Percentiles rank a stretch among this genome's conserved stretches.
Evolutionary conservation across 148 eudicot species (phyloP).

Genomic region (Arctostaphylos glauca): DNA sequence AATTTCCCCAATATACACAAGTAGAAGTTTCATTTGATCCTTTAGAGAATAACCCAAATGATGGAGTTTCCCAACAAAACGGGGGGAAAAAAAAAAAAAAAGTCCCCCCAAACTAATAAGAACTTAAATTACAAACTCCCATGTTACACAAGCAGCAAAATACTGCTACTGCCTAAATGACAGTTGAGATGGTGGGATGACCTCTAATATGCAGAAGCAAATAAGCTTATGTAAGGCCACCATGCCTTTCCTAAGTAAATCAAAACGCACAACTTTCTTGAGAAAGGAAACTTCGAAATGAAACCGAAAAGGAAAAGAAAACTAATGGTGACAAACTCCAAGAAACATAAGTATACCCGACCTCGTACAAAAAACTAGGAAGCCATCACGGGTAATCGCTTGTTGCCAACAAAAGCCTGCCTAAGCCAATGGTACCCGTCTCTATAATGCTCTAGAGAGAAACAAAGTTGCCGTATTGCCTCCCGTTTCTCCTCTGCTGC

Average conservation of each 20-base stretch:
- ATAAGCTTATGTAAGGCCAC: neutral
- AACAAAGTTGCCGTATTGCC: conserved; percentile 80
- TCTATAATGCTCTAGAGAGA: conserved; percentile 80
- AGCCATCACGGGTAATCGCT: conserved; percentile 37
- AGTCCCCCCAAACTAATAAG: neutral
- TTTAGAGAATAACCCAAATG: no score
- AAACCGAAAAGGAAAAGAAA: neutral
- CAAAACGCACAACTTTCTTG: neutral
- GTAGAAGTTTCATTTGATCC: no score
- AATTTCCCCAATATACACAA: no score
- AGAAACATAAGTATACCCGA: neutral
- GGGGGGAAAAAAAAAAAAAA: neutral
- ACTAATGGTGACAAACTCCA: neutral
- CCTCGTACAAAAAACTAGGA: conserved; percentile 17
- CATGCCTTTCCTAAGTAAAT: neutral
- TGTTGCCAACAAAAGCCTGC: conserved; percentile 52
- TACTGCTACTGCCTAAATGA: conserved; percentile 2
- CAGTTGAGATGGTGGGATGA: neutral
- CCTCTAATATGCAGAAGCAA: neutral
- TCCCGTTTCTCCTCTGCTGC: conserved; percentile 83
- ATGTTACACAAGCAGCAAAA: neutral
- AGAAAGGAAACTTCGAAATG: neutral
- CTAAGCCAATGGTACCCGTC: conserved; percentile 57
- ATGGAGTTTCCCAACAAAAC: no score
- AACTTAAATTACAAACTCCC: neutral